Evolutionary conservation across 73 alveolate genomes (phyloP), one percentile per base, ranked within the genome.

Genomic region (Paramecium sonneborni): DNA sequence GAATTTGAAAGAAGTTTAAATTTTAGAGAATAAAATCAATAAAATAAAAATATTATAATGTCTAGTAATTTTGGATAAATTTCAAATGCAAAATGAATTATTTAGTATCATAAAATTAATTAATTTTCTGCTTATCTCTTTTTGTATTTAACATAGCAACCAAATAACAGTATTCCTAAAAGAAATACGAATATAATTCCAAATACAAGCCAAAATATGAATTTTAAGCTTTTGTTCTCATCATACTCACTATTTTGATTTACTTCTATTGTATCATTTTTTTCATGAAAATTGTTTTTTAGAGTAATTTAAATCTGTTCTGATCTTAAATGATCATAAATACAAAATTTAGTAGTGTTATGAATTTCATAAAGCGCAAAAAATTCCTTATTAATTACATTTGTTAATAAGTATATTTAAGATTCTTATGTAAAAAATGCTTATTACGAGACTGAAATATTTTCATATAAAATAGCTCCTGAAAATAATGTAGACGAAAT

Each of bases 61-160:
- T 62, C 84, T 12, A 62, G 84, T 30, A 62, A 62, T 62, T 62
- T 62, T 62, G 84, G 84, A 30, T 62, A 62, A 62, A 62, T 62
- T 26, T 62, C 84, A 12, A 62, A 62, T 62, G 84, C 44, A 62
- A 62, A 62, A 62, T 62, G 84, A 62, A 11, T 62, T 62, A 62
- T 62, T 30, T 12, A 62, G 44, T 30, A 62, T 62, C 68, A 52
- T 52, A 52, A 52, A 52, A 52, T 5, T 52, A 52, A 52, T 52
- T 52, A 52, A 52, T 52, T 52, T 52, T 52, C 34, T 52, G 68
- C 2, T 52, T 52, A 52, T 52, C 68, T 52, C 68, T 52, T 52
- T 52, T 52, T 52, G n/a, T 52, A 52, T 52, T 52, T 52, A 6
- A 52, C 18, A 18, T 52, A 52, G 12, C 68, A 52, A 52, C 68